phyloP scores from a whole-genome alignment of 176 grass and related monocot species.

The Pontederia crassipes region DNA sequence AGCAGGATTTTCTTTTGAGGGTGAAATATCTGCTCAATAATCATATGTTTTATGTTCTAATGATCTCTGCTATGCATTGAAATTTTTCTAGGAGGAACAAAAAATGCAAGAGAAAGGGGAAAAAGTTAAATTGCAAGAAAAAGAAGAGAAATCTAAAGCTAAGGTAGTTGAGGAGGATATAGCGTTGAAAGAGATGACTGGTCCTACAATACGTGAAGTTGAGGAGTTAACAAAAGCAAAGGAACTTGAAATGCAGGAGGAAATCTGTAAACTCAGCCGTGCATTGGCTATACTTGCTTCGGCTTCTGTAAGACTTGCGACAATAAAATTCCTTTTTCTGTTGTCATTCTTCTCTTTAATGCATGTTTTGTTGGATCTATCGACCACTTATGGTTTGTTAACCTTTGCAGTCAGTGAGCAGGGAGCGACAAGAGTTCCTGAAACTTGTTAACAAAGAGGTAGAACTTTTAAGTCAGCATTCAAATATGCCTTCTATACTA shows the following conservation, averaged over 20 bases:
- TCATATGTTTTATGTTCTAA: background rate
- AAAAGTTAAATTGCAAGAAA: conserved; percentile 37
- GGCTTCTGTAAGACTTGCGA: conserved; percentile 52
- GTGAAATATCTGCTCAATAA: no score
- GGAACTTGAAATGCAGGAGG: conserved; percentile 45
- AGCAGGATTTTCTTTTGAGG: no score
- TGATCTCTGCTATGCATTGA: background rate
- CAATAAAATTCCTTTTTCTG: conserved; percentile 1
- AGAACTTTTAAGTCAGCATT: background rate
- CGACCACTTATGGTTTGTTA: background rate
- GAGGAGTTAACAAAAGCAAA: conserved; percentile 49
- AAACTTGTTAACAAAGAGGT: conserved; percentile 95
- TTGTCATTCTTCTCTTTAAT: conserved; percentile 12
- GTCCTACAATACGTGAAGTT: conserved; percentile 56
- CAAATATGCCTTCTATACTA: background rate
- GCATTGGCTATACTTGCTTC: conserved; percentile 80
- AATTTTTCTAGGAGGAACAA: conserved; percentile 50
- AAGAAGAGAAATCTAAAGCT: background rate
- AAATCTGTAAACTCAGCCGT: conserved; percentile 65
- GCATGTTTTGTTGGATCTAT: conserved; percentile 13
- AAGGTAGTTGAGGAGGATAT: conserved; percentile 40
- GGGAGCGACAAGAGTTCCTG: conserved; percentile 85
- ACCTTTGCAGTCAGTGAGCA: conserved; percentile 67
- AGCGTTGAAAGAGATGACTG: conserved; percentile 78
- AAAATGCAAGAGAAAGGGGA: conserved; percentile 70